Base-by-base conservation (phyloP, 2,329 filamentous ascomycete species). In the Claviceps humidiphila region DNA sequence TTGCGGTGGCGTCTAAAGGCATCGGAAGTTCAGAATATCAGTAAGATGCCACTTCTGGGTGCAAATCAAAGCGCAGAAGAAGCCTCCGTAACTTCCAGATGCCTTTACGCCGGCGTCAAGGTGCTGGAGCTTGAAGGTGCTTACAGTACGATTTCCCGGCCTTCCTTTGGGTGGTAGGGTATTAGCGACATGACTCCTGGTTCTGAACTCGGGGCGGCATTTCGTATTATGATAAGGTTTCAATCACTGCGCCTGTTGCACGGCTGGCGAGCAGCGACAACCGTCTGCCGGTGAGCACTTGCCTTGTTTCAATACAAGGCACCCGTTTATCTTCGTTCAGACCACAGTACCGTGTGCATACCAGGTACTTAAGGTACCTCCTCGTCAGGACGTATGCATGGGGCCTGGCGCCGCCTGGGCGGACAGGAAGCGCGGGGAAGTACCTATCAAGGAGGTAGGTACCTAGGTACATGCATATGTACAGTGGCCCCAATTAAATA, bases 1-100 rank as follows among this genome's bases (percentile, higher is more conserved):
- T 95, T 89, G 63, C 88, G 86, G 67, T 96, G 89, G 56, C 91
- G 93, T 50, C 93, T 97, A 61, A 13, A 47, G 30, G 20, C 14
- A 37, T 39, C 13, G 24, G 9, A 8, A 9, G 3, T 26, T 47
- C 13, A 26, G 5, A 8, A 9, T 6, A 30, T 51, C 50, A 51
- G 44, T 40, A 53, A 43, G 26, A 13, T 7, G 37, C n/a, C 38
- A 26, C 11, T 17, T 20, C 22, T 17, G 30, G 38, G 11, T 4
- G 11, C n/a, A 34, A 37, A 37, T 4, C 11, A 30, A 47, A 39
- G 17, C 46, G 34, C 14, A 2, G 38, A 11, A 9, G 41, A 41
- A 20, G 9, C 16, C 41, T 49, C 8, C 13, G 20, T 6, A 22
- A 3, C 16, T 49, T 49, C 5, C 13, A 42, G 6, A 22, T 13